Base-by-base conservation (phyloP, 768 basidiomycete genomes). In the Boletellus emodensis region DNA sequence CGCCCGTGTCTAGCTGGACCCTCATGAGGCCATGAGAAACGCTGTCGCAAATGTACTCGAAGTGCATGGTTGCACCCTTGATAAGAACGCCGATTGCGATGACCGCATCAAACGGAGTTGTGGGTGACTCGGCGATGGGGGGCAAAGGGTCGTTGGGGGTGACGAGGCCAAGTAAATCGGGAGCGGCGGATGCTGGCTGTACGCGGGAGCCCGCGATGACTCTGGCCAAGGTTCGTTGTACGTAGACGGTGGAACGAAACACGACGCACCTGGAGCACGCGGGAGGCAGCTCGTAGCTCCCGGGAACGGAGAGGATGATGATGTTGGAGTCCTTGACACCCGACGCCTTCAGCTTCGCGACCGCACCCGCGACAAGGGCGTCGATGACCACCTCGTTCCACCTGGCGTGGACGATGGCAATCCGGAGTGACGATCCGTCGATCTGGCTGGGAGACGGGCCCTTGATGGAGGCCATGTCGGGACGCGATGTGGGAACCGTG, bases 1-100 rank as follows among this genome's bases (percentile, higher is more conserved):
- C 82, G 14, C 93, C 93, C 1, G 89, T 85, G 69, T 98, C 95
- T 60, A 97, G 75, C 71, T 95, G 93, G 18, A 97, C 83, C 61
- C 81, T 82, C 96, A 98, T 99, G 56, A 99, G 75, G 39, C 85
- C 94, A 60, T 97, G 89, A 37, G 92, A 84, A 52, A 97, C 94
- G 53, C 84, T 82, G 61, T 97, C 93, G 69, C 82, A 90, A 69
- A 98, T 99, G 78, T 99, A 99, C 69, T 99, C 96, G 69, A 98
- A 99, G 74, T 99, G 96, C 93, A 96, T 96, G 15, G 96, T 98
- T 1, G 83, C 77, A 46, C 96, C 95, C 68, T 99, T 99, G 77
- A 99, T 96, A 66, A 99, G 85, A 34, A 95, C 93, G 13, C 96
- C 96, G 63, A 98, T 91, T 46, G 96, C 94, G 66, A 99, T 95